Percentiles rank a stretch among this genome's conserved stretches.
Evolutionary conservation across 2,329 filamentous ascomycete species (phyloP).

Genomic region (Cladorrhinum sp.): DNA sequence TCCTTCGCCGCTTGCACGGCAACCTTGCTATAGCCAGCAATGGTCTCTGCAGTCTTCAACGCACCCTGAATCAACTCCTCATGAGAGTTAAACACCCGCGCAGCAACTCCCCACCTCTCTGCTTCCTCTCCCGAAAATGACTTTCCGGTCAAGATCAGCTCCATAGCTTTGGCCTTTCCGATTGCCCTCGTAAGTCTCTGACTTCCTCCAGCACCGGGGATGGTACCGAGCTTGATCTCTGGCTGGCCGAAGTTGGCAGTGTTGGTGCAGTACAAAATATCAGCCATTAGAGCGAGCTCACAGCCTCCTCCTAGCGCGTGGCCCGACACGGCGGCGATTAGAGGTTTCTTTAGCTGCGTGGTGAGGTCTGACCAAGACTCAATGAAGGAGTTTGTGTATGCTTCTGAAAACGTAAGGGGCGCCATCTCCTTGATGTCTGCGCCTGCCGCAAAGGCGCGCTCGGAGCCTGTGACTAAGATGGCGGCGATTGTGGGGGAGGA

Average conservation of each 20-base stretch:
- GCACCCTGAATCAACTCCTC: constrained; percentile 80
- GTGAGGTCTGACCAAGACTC: constrained; percentile 89
- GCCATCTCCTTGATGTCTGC: constrained; percentile 99
- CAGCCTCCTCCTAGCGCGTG: constrained; percentile 94
- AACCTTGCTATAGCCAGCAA: constrained; percentile 83
- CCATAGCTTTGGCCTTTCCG: constrained; percentile 86
- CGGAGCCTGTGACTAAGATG: constrained; percentile 83
- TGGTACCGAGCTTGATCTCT: constrained; percentile 90
- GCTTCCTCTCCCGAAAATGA: constrained; percentile 82
- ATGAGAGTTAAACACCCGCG: constrained; percentile 73
- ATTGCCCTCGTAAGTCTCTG: constrained; percentile 82
- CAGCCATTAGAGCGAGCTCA: constrained; percentile 96
- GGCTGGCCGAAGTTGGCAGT: constrained; percentile 92
- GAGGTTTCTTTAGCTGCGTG: constrained; percentile 82
- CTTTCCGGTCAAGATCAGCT: constrained; percentile 81
- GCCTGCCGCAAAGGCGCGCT: constrained; percentile 89
- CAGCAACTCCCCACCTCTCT: constrained; percentile 85
- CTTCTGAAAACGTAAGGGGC: constrained; percentile 79
- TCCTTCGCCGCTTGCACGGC: constrained; percentile 89
- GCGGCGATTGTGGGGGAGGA: constrained; percentile 65
- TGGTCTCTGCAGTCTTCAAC: constrained; percentile 80
- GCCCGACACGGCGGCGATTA: constrained; percentile 91
- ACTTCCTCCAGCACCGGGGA: constrained; percentile 87
- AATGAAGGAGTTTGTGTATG: constrained; percentile 90
- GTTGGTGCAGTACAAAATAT: constrained; percentile 86